Conservation (phyloP, 139 green algal species). For the Bryopsis sp. region DNA sequence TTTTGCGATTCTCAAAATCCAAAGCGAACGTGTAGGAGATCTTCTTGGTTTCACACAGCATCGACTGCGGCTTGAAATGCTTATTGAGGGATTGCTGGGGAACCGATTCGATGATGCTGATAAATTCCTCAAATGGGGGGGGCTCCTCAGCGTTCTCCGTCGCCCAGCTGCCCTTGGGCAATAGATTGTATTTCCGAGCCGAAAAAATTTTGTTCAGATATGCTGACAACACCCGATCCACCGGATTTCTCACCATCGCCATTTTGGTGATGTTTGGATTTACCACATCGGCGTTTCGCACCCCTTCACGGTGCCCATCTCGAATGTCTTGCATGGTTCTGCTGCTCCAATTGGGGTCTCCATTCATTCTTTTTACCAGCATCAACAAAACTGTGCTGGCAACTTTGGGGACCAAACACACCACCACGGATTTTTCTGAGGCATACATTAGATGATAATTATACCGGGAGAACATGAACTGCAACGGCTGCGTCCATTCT, state of each 20-base stretch:
- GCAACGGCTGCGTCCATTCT: too few species aligned
- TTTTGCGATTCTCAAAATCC: neutral
- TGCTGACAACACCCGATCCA: neutral
- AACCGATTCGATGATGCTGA: too few species aligned
- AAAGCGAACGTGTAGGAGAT: conserved; percentile 1
- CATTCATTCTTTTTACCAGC: conserved; percentile 10
- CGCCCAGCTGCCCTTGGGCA: conserved; percentile 1
- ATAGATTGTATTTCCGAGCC: neutral
- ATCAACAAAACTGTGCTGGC: conserved; percentile 5
- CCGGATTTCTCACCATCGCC: conserved; percentile 9
- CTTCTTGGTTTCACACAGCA: neutral
- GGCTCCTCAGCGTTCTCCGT: too few species aligned
- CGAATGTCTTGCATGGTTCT: neutral
- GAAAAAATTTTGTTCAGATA: conserved; percentile 3
- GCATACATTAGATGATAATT: too few species aligned
- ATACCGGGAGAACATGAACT: too few species aligned
- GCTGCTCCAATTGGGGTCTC: neutral
- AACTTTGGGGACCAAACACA: conserved; percentile 15
- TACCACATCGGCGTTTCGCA: too few species aligned
- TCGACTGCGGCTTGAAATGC: conserved; percentile 2
- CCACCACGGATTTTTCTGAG: too few species aligned
- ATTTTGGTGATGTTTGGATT: too few species aligned
- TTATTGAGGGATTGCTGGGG: too few species aligned
- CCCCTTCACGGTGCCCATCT: conserved; percentile 7
- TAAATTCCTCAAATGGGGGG: too few species aligned